These are phyloP conservation scores for Orbilia blumenaviensis DNA, from an alignment of 2,329 filamentous ascomycete genomes.

Conservation along the genomic window DNA sequence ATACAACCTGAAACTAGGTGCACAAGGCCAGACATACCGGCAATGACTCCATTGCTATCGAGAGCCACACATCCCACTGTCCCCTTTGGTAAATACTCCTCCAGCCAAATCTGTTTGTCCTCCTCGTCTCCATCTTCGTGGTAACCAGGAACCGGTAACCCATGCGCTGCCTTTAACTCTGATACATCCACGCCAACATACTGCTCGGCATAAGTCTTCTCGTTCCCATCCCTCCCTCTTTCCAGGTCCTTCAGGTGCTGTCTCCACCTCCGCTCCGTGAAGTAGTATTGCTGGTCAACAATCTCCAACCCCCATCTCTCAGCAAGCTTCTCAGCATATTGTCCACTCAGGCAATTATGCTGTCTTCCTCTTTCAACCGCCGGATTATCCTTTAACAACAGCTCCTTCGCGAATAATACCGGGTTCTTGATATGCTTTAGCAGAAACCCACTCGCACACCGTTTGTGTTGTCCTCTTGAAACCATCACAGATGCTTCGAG, in stretches of 20 bases:
- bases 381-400: conserved; percentile 73
- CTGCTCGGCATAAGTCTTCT: neutral
- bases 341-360: conserved; percentile 66
- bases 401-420: conserved; percentile 74
- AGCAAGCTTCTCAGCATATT: conserved; percentile 75
- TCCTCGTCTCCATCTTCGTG: conserved; percentile 62
- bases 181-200: conserved; percentile 12
- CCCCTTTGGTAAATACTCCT: conserved; percentile 79
- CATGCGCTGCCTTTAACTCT: neutral
- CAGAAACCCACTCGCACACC: conserved; percentile 79
- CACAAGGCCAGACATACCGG: conserved; percentile 60
- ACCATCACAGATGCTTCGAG: conserved; percentile 90
- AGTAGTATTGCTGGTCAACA: conserved; percentile 77
- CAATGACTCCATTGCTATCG: conserved; percentile 77
- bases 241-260: conserved; percentile 73
- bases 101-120: conserved; percentile 48
- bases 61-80: conserved; percentile 85
- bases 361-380: conserved; percentile 66
- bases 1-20: too few relatives aligned
- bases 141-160: conserved; percentile 66
- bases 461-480: conserved; percentile 75
- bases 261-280: conserved; percentile 79
- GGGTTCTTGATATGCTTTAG: conserved; percentile 80
- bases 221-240: conserved; percentile 56
- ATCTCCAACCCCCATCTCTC: conserved; percentile 74